phyloP scores from a whole-genome alignment of 2,329 filamentous ascomycete genomes.

The Neoarthrinium moseri region DNA sequence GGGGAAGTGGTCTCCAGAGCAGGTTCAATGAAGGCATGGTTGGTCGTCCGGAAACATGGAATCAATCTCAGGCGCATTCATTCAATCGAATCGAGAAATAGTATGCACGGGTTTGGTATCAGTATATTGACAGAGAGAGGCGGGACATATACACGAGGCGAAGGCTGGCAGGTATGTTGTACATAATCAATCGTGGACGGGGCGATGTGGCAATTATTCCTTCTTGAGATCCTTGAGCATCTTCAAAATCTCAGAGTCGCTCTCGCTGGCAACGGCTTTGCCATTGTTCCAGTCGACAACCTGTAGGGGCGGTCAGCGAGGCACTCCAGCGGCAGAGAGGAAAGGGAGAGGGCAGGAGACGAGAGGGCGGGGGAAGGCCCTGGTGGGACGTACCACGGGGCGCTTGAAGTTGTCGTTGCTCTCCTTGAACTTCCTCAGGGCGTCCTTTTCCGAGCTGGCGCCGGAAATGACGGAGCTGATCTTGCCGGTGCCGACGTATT shows the following conservation, averaged over 20 bases:
- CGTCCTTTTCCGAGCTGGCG: conserved; percentile 72
- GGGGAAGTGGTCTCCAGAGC: no score
- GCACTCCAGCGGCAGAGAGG: no score
- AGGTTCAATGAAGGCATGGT: no score
- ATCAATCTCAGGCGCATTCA: not conserved
- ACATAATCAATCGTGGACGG: not conserved
- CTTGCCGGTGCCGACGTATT: conserved; percentile 69
- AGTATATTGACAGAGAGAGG: not conserved
- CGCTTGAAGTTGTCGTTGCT: conserved; percentile 66
- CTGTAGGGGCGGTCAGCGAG: no score
- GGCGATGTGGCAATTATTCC: conserved; percentile 5
- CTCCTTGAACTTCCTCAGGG: conserved; percentile 74
- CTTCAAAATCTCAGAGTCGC: conserved; percentile 86
- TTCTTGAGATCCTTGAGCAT: conserved; percentile 61
- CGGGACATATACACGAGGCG: not conserved
- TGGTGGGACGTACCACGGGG: conserved; percentile 71
- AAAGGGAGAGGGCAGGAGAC: not conserved
- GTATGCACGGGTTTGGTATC: not conserved
- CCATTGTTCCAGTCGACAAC: conserved; percentile 94
- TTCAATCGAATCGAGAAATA: not conserved
- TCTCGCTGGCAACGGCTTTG: conserved; percentile 72
- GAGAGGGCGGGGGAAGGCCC: not conserved
- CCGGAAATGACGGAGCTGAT: conserved; percentile 67
- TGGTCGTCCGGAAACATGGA: no score
- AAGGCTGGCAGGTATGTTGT: not conserved